Base-by-base conservation (phyloP, 176 grass and related monocot genomes). In the Carex littledalei region DNA sequence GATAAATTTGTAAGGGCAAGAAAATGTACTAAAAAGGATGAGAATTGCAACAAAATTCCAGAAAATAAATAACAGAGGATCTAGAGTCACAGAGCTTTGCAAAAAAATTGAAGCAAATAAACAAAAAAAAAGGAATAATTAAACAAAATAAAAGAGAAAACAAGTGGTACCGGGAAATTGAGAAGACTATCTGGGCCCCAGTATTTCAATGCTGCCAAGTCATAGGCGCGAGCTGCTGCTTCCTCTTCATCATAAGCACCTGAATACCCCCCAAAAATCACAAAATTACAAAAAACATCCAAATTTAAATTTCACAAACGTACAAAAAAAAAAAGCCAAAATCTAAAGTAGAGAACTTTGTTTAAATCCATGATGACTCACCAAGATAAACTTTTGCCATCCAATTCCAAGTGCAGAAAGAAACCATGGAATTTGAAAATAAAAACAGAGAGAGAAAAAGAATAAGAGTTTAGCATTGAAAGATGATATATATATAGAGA, bases 121-220 rank as follows among this genome's bases (percentile, higher is more conserved):
- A 88, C 11, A 83, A 20, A 17, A 45, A 45, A 16, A 37, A 22
- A 22, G 11, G 29, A 52, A 26, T 7, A 68, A 56, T 41, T 35
- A 18, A 45, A 15, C 10, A 20, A 37, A 26, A 69, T 9, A 4
- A 73, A 14, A 16, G 8, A 16, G 21, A 34, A 82, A 87, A 74
- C 41, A 45, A 78, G 82, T 62, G 52, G 84, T 90, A 94, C 95
- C 87, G 88, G 86, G 50, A 93, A 89, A 88, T 97, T 97, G 87
- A 97, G 95, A 81, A 91, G 85, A 88, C 91, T 91, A 74, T 91
- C 92, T 18, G 77, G 91, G 52, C 95, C 95, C 95, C 95, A 97
- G 49, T 97, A 97, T 86, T 94, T 97, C 89, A 97, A 90, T 91
- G 94, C 94, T 8, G 94, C 94, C 84, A 97, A 79, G 84, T 97